Evolutionary conservation across 768 basidiomycete species (phyloP).

Genomic region (Leucosporidium yakuticum): DNA sequence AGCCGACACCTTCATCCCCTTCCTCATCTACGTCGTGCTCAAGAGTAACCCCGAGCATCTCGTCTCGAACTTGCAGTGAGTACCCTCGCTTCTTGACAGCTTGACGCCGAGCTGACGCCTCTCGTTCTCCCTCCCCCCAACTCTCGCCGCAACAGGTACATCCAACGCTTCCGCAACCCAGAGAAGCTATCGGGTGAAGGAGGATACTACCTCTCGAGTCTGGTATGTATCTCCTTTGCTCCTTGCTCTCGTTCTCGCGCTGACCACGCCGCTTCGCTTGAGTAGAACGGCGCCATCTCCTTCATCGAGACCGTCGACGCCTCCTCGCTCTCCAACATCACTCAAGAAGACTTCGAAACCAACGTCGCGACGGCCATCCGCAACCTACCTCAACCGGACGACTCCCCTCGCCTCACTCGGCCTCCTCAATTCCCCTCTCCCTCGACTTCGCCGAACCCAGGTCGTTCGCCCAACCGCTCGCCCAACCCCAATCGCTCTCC

Average conservation of each 20-base stretch:
- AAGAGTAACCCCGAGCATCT: constrained; percentile 91
- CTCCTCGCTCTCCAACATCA: constrained; percentile 84
- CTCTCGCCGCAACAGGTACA: constrained; percentile 59
- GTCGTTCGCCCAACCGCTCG: not conserved
- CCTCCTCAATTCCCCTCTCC: constrained; percentile 5
- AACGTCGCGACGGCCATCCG: constrained; percentile 42
- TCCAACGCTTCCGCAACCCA: constrained; percentile 87
- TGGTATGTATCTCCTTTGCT: constrained; percentile 54
- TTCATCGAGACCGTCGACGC: constrained; percentile 99
- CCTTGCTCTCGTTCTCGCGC: not conserved
- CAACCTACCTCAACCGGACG: constrained; percentile 21
- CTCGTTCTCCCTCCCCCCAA: not conserved
- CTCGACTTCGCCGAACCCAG: not conserved
- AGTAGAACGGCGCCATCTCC: constrained; percentile 86
- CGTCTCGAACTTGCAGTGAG: constrained; percentile 87
- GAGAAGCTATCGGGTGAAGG: constrained; percentile 86
- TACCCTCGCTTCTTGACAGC: no score
- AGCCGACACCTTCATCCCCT: constrained; percentile 90
- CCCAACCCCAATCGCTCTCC: not conserved
- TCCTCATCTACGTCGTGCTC: constrained; percentile 87
- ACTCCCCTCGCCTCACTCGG: constrained; percentile 13
- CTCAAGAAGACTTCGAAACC: constrained; percentile 87
- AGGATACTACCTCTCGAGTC: constrained; percentile 92
- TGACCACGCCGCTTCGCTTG: no score
- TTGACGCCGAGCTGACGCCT: not conserved